Percentiles rank a stretch among this genome's conserved stretches.
These are phyloP conservation scores for Vanrija pseudolonga DNA, from an alignment of 1,284 basidiomycete species.

Conservation along the genomic window DNA sequence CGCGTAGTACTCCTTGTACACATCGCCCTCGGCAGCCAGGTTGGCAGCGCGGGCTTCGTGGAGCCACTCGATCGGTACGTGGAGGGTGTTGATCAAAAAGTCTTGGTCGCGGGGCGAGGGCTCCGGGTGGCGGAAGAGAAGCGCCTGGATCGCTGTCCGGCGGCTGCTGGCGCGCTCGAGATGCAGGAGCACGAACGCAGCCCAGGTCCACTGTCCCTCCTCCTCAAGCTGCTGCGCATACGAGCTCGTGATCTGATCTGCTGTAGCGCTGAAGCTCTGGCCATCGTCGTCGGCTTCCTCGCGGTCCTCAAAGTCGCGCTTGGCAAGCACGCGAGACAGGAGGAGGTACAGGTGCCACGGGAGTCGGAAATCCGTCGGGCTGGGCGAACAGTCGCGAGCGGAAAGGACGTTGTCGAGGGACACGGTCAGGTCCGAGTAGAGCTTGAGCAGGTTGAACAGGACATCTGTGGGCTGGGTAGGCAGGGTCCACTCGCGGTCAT, in stretches of 20 bases:
- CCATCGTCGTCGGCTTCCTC: constrained; percentile 57
- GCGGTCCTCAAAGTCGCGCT: constrained; percentile 82
- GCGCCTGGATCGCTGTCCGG: constrained; percentile 71
- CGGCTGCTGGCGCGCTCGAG: constrained; percentile 73
- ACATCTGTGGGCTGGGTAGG: constrained; percentile 57
- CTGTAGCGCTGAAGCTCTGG: constrained; percentile 63
- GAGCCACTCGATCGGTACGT: constrained; percentile 80
- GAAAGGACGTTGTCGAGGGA: constrained; percentile 54
- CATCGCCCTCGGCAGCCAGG: constrained; percentile 52
- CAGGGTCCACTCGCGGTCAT: constrained; percentile 45
- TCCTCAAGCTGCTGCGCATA: constrained; percentile 87
- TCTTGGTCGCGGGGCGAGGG: constrained; percentile 66
- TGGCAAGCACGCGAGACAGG: constrained; percentile 72
- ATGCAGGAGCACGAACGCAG: constrained; percentile 85
- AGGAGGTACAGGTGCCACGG: constrained; percentile 93
- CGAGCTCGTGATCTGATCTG: constrained; percentile 73
- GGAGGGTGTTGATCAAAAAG: constrained; percentile 71
- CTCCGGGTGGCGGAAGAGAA: constrained; percentile 70
- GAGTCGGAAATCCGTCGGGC: constrained; percentile 73
- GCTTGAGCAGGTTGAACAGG: constrained; percentile 75
- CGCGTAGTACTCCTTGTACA: constrained; percentile 73
- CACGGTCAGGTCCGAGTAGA: constrained; percentile 59
- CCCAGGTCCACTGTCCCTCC: constrained; percentile 75
- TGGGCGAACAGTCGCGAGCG: constrained; percentile 71
- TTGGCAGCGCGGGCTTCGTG: constrained; percentile 57